Evolutionary conservation across 2,329 filamentous ascomycete genomes (phyloP).

Genomic region (Fusarium nygamai): DNA sequence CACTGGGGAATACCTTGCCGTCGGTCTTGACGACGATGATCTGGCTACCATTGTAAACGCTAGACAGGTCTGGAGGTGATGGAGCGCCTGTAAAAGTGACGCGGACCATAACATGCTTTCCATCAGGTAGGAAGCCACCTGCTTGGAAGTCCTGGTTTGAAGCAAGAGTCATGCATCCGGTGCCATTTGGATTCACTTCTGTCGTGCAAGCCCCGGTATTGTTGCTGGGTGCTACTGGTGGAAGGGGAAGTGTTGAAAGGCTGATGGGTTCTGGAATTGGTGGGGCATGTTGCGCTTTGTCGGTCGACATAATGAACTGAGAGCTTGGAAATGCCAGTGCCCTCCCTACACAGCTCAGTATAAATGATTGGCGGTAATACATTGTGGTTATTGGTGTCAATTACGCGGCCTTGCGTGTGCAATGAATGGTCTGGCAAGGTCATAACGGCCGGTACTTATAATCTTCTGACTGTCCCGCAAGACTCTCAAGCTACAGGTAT

Average conservation of each 20-base stretch:
- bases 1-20: slow-evolving; percentile 40
- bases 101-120: slow-evolving; percentile 52
- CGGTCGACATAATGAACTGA: background rate
- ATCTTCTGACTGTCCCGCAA: background rate
- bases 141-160: background rate
- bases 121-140: slow-evolving; percentile 52
- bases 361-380: background rate
- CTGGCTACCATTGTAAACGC: slow-evolving; percentile 54
- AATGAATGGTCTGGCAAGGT: no score
- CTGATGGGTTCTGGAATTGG: slow-evolving; percentile 5
- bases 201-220: background rate
- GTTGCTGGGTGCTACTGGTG: background rate
- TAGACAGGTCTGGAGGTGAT: slow-evolving; percentile 48
- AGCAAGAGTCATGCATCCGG: background rate
- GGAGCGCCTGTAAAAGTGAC: slow-evolving; percentile 56
- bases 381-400: background rate
- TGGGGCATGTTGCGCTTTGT: background rate
- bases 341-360: background rate
- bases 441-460: background rate
- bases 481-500: no score
- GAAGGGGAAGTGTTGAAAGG: slow-evolving; percentile 6
- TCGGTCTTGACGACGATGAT: slow-evolving; percentile 56
- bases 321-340: background rate
- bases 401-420: no score
- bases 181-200: background rate